Base-by-base conservation (phyloP, 768 basidiomycete species). In the Rhizopogon sp. region DNA sequence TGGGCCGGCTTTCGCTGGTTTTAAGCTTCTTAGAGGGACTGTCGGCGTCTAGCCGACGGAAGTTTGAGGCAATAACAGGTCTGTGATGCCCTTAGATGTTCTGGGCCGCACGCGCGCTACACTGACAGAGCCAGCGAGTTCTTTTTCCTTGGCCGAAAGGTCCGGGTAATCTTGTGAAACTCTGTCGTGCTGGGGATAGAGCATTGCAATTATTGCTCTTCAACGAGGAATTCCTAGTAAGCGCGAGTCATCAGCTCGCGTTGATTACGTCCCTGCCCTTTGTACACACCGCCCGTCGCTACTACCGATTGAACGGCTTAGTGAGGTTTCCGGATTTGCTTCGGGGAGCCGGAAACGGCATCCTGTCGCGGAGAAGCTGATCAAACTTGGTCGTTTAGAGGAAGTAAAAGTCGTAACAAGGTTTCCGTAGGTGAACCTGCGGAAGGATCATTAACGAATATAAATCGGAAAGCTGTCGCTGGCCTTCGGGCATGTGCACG, bases 51-150 rank as follows among this genome's bases (percentile, higher is more conserved):
- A 87, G 83, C 79, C 77, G 80, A 83, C 77, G 82, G 84, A 87
- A 85, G 85, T 88, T 86, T 83, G 84, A 87, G 84, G 85, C 85
- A 87, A 87, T 87, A 87, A 87, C 86, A 87, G 87, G 86, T 86
- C 84, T 87, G 84, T 87, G 85, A 87, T 87, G 85, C 84, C 84
- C 85, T 86, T 85, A 87, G 86, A 87, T 87, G 84, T 87, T 85
- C 84, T 87, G 84, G 85, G 84, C 84, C 81, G 82, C 86, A 88
- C 81, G 83, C 82, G 81, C 80, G 83, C 84, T 87, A 87, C 86
- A 87, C 86, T 88, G 85, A 88, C 85, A 81, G 84, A 82, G 84
- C 85, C 86, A 88, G 85, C 81, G 84, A 86, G 85, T 86, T 79
- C 71, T 44, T 77, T 79, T 73, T 74, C 83, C 85, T 86, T 81